Conservation (phyloP, 495 filamentous ascomycete species). For the Darksidea phi region DNA sequence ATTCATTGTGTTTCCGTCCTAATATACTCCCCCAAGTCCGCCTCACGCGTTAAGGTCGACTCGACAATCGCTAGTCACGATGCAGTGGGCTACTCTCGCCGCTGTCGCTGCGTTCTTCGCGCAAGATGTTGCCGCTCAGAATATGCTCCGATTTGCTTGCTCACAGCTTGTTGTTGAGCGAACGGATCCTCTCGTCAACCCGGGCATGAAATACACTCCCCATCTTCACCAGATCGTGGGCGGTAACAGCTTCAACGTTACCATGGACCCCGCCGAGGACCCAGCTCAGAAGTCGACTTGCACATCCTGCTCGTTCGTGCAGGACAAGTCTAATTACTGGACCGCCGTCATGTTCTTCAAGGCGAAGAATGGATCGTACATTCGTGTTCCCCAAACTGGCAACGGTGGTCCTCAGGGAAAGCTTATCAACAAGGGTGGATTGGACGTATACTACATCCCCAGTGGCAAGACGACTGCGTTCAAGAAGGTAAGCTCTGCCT, state of each 20-base stretch:
- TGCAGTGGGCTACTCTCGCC: slow-evolving; percentile 53
- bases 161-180: slow-evolving; percentile 54
- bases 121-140: slow-evolving; percentile 50
- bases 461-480: slow-evolving; percentile 33
- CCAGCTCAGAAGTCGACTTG: slow-evolving; percentile 20
- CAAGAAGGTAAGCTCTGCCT: slow-evolving; percentile 22
- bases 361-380: slow-evolving; percentile 30
- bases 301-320: slow-evolving; percentile 31
- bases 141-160: slow-evolving; percentile 59
- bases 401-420: slow-evolving; percentile 34
- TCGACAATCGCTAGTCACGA: slow-evolving; percentile 41
- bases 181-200: slow-evolving; percentile 34
- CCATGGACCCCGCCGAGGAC: slow-evolving; percentile 40
- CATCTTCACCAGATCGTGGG: slow-evolving; percentile 36
- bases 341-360: slow-evolving; percentile 38
- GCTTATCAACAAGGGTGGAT: slow-evolving; percentile 35
- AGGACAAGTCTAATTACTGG: slow-evolving; percentile 38
- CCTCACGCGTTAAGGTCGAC: slow-evolving; percentile 14
- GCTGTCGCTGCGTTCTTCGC: slow-evolving; percentile 49
- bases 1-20: slow-evolving; percentile 15
- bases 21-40: slow-evolving; percentile 2
- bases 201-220: slow-evolving; percentile 35
- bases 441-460: slow-evolving; percentile 42
- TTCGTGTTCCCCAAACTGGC: slow-evolving; percentile 27
- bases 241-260: slow-evolving; percentile 35